Evolutionary conservation across 768 basidiomycete species (phyloP), one percentile per base, ranked within the genome.

Genomic region (Clitopilus passeckerianus): DNA sequence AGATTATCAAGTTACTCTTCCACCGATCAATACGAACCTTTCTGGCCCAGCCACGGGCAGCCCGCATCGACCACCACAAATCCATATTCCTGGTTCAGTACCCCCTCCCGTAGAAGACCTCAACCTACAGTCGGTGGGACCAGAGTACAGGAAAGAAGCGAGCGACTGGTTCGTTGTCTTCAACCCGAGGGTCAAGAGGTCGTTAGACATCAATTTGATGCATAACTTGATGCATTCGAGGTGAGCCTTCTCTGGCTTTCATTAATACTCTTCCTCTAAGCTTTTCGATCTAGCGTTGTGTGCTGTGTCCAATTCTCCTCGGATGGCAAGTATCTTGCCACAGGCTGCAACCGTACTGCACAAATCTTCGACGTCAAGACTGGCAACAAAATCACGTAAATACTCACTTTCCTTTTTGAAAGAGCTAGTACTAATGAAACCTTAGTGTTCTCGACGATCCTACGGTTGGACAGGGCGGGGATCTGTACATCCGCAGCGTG

Each of bases 281-380:
- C 53, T 23, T n/a, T 54, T 30, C 27, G 23, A 18, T 50, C 10
- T 57, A 81, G 81, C 65, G 80, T 81, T 8, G 81, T 83, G 2
- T 98, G 96, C 71, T 98, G 95, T 69, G 95, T 98, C 7, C 85
- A 90, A 58, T 97, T 98, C 73, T 96, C 94, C 14, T 86, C 89
- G 20, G 95, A 98, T 68, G 96, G 96, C 16, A 93, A 91, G 71
- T 91, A 80, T 66, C 82, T 98, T 46, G 96, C 95, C 27, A 97
- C 95, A 10, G 96, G 95, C 12, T 98, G 95, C 75, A 98, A 98
- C 74, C 82, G 93, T 43, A 92, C 91, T 0, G 94, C 95, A 18
- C 96, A 97, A 71, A 94, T 99, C 60, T 98, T 91, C 69, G 94
- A 98, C 71, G 90, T 90, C 34, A 90, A 91, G 74, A 91, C 93